Base-by-base conservation (phyloP, 2,329 filamentous ascomycete species). In the Microdochium nivale region DNA sequence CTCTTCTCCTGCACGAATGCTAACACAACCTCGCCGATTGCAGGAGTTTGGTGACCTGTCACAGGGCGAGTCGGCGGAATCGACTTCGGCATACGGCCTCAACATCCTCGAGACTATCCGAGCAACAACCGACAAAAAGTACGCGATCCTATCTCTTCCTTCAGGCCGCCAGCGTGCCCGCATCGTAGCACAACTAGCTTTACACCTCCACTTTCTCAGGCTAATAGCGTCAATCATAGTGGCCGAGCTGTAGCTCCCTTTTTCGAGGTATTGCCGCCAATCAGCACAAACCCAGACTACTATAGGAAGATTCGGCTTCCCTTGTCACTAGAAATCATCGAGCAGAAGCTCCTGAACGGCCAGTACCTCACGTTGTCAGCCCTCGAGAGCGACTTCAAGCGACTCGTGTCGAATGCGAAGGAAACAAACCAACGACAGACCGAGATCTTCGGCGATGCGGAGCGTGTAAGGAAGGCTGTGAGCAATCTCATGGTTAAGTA, bases 401-500 rank as follows among this genome's bases (percentile, higher is more conserved):
- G 90, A 56, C 87, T 96, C 78, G 86, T 95, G 51, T 79, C 83
- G 57, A 96, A 95, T 63, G 88, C 88, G 33, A 95, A 95, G 67
- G 84, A 89, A 51, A 94, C 83, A 70, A 92, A 92, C 62, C 77
- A 84, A 54, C 86, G 86, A 59, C 79, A 78, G 44, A 89, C 88
- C 0, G 72, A 82, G 52, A 77, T 87, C 35, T 92, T 86, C 63
- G 86, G 90, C 44, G 90, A 96, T 70, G 89, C 90, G 9, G 90
- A 96, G 68, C 83, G 89, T 48, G 80, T 96, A 47, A 80, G 90
- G 47, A 96, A 95, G 70, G 85, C 89, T 2, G 77, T 92, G 40
- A 91, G 87, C 65, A 92, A 91, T 62, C 90, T 84, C 66, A 95
- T 95, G 90, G 86, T 84, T 52, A 87, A 87, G 66, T 79, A 86